These are phyloP conservation scores for Pilaira anomala DNA, from an alignment of 192 early-diverging fungal species.

Conservation along the genomic window DNA sequence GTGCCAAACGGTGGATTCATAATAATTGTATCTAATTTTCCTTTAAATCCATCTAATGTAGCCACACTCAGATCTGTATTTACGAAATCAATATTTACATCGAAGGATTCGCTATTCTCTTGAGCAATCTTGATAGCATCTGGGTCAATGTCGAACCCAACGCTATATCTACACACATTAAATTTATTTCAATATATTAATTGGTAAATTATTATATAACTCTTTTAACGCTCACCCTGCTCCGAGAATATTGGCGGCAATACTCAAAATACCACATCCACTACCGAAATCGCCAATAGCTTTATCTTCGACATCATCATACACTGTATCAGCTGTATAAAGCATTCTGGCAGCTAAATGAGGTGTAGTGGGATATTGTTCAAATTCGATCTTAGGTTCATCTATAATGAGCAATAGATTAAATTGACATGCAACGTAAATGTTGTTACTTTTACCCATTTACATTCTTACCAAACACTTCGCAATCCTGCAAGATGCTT, in stretches of 20 bases:
- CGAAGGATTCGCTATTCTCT: conserved; percentile 62
- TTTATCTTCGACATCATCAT: conserved; percentile 70
- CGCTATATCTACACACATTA: conserved; percentile 43
- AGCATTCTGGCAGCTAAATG: conserved; percentile 73
- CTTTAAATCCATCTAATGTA: conserved; percentile 42
- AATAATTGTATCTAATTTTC: conserved; percentile 68
- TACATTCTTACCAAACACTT: conserved; percentile 48
- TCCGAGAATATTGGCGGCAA: conserved; percentile 58
- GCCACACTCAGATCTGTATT: conserved; percentile 46
- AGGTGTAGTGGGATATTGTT: conserved; percentile 77
- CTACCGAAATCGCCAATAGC: conserved; percentile 73
- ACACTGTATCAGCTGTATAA: conserved; percentile 69
- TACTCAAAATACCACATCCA: conserved; percentile 73
- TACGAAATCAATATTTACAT: conserved; percentile 63
- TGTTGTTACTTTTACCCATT: neutral
- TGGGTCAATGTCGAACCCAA: conserved; percentile 70
- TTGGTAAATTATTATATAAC: too few species aligned
- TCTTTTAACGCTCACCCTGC: conserved; percentile 52
- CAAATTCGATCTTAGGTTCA: conserved; percentile 68
- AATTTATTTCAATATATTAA: neutral
- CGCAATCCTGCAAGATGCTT: conserved; percentile 58
- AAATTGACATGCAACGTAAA: neutral
- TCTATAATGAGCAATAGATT: conserved; percentile 27
- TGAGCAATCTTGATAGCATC: conserved; percentile 68
- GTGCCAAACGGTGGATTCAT: conserved; percentile 86